A percentile compares a stretch with the other conserved stretches of the same genome.
These are phyloP conservation scores for Penicillium argentinense DNA, from an alignment of 495 filamentous ascomycete species.

Conservation along the genomic window DNA sequence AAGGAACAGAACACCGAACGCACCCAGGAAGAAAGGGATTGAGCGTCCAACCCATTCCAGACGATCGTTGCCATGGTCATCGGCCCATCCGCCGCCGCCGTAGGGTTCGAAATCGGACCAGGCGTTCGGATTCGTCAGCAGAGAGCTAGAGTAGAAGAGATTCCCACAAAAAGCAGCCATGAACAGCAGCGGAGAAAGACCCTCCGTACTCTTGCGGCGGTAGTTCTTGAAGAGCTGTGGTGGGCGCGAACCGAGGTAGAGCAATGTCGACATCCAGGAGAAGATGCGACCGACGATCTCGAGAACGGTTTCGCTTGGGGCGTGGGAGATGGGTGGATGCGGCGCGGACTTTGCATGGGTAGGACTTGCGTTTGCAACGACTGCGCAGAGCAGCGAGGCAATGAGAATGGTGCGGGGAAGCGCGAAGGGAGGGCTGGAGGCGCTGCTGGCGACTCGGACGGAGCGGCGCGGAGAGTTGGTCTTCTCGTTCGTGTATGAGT, in stretches of 20 bases:
- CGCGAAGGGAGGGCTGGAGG: constrained; percentile 30
- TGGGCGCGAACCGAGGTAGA: constrained; percentile 70
- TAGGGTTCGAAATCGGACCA: constrained; percentile 61
- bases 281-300: constrained; percentile 56
- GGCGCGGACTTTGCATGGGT: constrained; percentile 23
- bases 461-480: constrained; percentile 32
- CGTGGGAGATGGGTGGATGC: constrained; percentile 22
- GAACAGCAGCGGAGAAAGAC: constrained; percentile 68
- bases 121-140: constrained; percentile 67
- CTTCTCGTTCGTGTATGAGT: constrained; percentile 45
- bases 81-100: constrained; percentile 68
- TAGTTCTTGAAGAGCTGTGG: constrained; percentile 73
- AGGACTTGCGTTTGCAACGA: constrained; percentile 44
- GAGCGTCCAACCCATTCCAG: constrained; percentile 58
- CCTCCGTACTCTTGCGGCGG: constrained; percentile 63
- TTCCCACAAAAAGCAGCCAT: constrained; percentile 72
- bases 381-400: constrained; percentile 46
- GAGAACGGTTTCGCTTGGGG: constrained; percentile 26
- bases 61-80: constrained; percentile 55
- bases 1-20: constrained; percentile 64
- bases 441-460: constrained; percentile 22
- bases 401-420: constrained; percentile 47
- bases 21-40: constrained; percentile 70
- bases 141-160: constrained; percentile 67
- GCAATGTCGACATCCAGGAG: constrained; percentile 64